Base-by-base conservation (phyloP, 73 alveolate species). In the Paramecium caudatum region DNA sequence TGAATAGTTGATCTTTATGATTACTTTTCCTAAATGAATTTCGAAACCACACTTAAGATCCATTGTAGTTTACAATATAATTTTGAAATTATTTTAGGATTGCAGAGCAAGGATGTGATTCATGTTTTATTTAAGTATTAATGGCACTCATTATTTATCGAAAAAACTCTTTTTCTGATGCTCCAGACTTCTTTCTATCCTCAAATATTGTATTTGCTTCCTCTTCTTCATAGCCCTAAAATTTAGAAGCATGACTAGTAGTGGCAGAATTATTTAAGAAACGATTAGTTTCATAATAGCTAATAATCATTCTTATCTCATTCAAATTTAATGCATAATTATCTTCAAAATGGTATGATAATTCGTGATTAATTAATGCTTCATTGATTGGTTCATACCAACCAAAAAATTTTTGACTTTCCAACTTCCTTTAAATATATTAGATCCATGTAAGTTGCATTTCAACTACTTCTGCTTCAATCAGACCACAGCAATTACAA, bases 31-130 rank as follows among this genome's bases (percentile, higher is more conserved):
- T 55, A 23, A 55, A 55, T 5, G 80, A 55, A 55, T 55, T 43
- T 55, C 80, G 23, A 55, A 55, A 55, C 80, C 80, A 55, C 7
- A 55, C 27, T 55, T 55, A 55, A 55, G 80, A 10, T 10, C 80
- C 80, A 23, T 37, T 5, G 30, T 55, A 55, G n/a, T 55, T 21
- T 19, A 55, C 80, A 55, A 55, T 55, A 55, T 55, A 55, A 55
- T 23, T 55, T 55, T 55, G 21, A 23, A 55, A 55, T 9, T 6
- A 27, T 55, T 55, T 2, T 55, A 55, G 32, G 17, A 55, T 55
- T 55, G 32, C 23, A 27, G 46, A 19, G n/a, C 78, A 55, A 27
- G 78, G 78, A 55, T 55, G 78, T 3, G 23, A 16, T 2, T 36
- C 78, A 21, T 27, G 23, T 55, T 23, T 23, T 2, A 55, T 55